Evolutionary conservation across 2,329 filamentous ascomycete genomes (phyloP), one percentile per base, ranked within the genome.

Genomic region (Xylariaceae sp.): DNA sequence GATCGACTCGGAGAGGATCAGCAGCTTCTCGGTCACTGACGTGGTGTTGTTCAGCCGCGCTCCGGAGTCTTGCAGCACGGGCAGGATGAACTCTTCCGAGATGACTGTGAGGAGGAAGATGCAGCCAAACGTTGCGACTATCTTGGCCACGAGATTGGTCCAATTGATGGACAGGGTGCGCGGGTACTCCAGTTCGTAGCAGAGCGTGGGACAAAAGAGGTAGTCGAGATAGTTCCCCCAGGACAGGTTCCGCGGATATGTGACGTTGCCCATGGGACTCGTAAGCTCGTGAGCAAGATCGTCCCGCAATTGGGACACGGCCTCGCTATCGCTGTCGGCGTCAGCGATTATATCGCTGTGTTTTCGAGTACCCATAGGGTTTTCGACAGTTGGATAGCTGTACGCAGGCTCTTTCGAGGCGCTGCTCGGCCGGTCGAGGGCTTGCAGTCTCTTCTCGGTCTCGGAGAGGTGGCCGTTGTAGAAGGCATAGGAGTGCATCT

Each of bases 401-500:
- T 94, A 88, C 13, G 85, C 88, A 1, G 87, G 86, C 3, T 79
- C 81, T 62, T 83, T 83, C 47, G 85, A 86, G 4, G 82, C 81
- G 4, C 80, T 83, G n/a, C 81, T 80, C 1, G 91, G 90, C 53
- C 81, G 73, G 70, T 99, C 94, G 32, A 99, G 84, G 39, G 84
- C 84, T 52, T 81, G 83, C 12, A 99, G 78, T 10, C 90, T 86
- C 67, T 87, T 85, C 70, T 95, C 83, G 0, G 90, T 95, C 70
- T 94, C 89, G 62, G 87, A 89, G 15, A 99, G 78, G 70, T 99
- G 94, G 10, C 94, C 94, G 65, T 96, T 97, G 76, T 99, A 99
- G 71, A 97, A 99, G 21, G 90, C 88, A 67, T 96, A 99, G 5
- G 92, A 96, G 71, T 99, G 94, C 84, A 97, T 94, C 77, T 99